These are phyloP conservation scores for Chlamydomonas sphaeroides DNA, from an alignment of 139 green algal genomes.

Conservation along the genomic window DNA sequence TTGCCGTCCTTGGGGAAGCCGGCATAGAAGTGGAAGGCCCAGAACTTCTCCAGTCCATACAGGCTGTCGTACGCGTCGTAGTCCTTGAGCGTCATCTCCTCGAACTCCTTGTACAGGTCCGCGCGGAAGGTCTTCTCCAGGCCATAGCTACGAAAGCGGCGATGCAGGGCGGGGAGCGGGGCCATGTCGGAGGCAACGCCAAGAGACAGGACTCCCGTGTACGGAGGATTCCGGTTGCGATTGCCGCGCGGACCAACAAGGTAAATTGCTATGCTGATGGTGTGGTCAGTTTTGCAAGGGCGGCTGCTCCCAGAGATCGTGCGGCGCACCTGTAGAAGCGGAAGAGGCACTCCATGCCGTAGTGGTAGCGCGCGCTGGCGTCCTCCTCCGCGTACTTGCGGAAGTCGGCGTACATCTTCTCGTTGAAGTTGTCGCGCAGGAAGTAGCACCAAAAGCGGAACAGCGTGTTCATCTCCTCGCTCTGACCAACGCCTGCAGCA, in stretches of 20 bases:
- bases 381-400: slow-evolving; percentile 66
- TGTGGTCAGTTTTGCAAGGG: no score
- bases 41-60: slow-evolving; percentile 98
- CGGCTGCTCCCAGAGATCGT: no score
- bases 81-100: slow-evolving; percentile 82
- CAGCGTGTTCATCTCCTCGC: slow-evolving; percentile 98
- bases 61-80: slow-evolving; percentile 78
- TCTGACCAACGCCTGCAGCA: slow-evolving; percentile 14
- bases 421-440: slow-evolving; percentile 93
- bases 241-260: no score
- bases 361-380: slow-evolving; percentile 78
- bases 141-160: no score
- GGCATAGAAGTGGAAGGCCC: slow-evolving; percentile 95
- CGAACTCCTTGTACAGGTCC: slow-evolving; percentile 89
- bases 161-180: no score
- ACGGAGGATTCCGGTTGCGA: no score
- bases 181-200: background rate
- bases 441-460: slow-evolving; percentile 99
- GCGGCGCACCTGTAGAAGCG: slow-evolving; percentile 93
- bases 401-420: slow-evolving; percentile 93
- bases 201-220: no score
- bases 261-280: no score
- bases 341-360: slow-evolving; percentile 98
- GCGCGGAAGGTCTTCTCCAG: slow-evolving; percentile 55
- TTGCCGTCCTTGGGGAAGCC: slow-evolving; percentile 69